Evolutionary conservation across 306 rosid species (phyloP).

Genomic region (Luffa aegyptiaca): DNA sequence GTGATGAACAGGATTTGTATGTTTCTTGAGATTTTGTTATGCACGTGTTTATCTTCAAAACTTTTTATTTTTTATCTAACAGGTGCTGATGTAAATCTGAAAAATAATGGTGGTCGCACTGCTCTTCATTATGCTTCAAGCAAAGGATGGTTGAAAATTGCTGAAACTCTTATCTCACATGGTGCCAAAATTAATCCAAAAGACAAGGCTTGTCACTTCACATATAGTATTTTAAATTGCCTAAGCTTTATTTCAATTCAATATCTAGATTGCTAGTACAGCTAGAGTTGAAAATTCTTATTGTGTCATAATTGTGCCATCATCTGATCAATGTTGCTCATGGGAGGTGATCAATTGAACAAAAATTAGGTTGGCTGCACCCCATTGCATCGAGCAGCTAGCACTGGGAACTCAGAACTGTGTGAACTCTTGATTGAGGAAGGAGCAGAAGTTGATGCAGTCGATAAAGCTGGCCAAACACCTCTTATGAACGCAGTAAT

Average conservation of each 20-base stretch:
- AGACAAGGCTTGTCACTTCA: conserved; percentile 58
- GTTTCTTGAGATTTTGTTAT: not conserved
- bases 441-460: conserved; percentile 89
- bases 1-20: not conserved
- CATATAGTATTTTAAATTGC: not conserved
- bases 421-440: conserved; percentile 87
- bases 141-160: conserved; percentile 76
- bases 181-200: conserved; percentile 63
- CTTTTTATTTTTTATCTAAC: conserved; percentile 1
- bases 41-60: conserved; percentile 5
- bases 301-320: not conserved
- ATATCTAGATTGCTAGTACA: not conserved
- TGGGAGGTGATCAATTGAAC: not conserved
- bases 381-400: conserved; percentile 88
- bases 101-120: conserved; percentile 66
- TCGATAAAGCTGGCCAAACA: conserved; percentile 71
- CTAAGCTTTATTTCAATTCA: conserved; percentile 3
- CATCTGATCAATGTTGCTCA: not conserved
- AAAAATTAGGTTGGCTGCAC: conserved; percentile 74
- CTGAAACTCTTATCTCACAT: conserved; percentile 56
- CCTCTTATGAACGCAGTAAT: conserved; percentile 85
- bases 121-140: conserved; percentile 95
- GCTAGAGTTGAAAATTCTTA: not conserved
- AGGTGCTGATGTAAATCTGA: conserved; percentile 80
- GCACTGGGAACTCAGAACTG: conserved; percentile 72